These are phyloP conservation scores for Sungouiella thailandica DNA, from an alignment of 805 yeast genomes.

Conservation along the genomic window DNA sequence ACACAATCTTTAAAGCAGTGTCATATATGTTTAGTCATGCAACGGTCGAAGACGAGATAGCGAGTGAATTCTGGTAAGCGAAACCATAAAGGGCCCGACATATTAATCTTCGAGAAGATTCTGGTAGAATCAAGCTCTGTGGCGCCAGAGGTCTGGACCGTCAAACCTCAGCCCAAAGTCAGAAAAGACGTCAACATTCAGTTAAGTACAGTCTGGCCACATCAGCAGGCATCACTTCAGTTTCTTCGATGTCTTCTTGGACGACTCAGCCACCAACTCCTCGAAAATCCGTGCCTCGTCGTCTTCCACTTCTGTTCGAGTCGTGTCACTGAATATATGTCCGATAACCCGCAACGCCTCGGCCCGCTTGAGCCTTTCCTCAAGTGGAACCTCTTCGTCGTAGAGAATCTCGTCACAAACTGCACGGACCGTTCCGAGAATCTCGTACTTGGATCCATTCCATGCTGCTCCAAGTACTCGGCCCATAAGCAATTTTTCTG, in stretches of 20 bases:
- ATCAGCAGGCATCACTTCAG: too few relatives aligned
- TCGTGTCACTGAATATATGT: slow-evolving; percentile 51
- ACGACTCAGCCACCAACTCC: slow-evolving; percentile 53
- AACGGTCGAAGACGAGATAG: too few relatives aligned
- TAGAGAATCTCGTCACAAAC: slow-evolving; percentile 65
- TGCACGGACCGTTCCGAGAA: slow-evolving; percentile 62
- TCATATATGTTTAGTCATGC: too few relatives aligned
- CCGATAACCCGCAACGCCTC: slow-evolving; percentile 59
- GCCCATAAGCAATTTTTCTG: slow-evolving; percentile 72
- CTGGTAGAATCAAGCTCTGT: too few relatives aligned
- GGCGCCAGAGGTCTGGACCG: too few relatives aligned
- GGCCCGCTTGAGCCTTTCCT: slow-evolving; percentile 54
- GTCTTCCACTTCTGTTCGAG: slow-evolving; percentile 63
- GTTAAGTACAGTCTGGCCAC: too few relatives aligned
- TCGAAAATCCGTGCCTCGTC: slow-evolving; percentile 77
- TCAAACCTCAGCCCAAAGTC: too few relatives aligned
- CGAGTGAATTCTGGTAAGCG: too few relatives aligned
- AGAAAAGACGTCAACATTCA: too few relatives aligned
- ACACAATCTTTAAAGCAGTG: too few relatives aligned
- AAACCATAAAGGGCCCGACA: too few relatives aligned
- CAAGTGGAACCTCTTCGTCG: slow-evolving; percentile 47
- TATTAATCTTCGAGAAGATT: too few relatives aligned
- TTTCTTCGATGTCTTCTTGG: slow-evolving; percentile 33
- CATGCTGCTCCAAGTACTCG: slow-evolving; percentile 81
- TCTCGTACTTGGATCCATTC: slow-evolving; percentile 78